These are phyloP conservation scores for Bocquillonia castaneifolia DNA, from an alignment of 441 rosid species.

Conservation along the genomic window DNA sequence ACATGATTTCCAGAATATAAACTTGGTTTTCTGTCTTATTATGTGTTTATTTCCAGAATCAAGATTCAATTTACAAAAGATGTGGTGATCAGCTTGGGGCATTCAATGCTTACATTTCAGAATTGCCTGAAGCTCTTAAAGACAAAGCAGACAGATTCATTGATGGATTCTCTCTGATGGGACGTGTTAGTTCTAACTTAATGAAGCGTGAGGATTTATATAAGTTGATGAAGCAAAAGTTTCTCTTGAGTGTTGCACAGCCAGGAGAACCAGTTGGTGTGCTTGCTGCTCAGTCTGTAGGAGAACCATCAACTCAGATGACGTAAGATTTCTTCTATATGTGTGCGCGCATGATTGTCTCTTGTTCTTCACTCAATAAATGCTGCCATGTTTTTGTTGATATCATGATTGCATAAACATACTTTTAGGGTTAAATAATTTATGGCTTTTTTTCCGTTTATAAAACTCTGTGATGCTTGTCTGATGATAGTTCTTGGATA, in stretches of 20 bases:
- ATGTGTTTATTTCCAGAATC: conserved; percentile 54
- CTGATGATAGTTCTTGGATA: neutral
- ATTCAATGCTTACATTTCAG: conserved; percentile 48
- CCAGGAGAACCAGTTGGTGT: conserved; percentile 99
- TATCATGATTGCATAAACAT: neutral
- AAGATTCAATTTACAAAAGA: conserved; percentile 49
- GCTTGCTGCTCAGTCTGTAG: conserved; percentile 98
- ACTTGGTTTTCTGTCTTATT: conserved; percentile 15
- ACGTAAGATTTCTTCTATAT: conserved; percentile 52
- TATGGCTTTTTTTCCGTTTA: neutral
- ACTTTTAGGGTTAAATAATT: neutral
- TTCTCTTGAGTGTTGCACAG: conserved; percentile 83
- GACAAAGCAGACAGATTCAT: conserved; percentile 64
- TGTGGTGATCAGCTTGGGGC: conserved; percentile 38
- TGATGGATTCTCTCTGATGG: conserved; percentile 39
- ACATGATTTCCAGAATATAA: conserved; percentile 6
- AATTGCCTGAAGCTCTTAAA: conserved; percentile 62
- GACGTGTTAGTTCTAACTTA: conserved; percentile 35
- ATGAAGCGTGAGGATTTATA: conserved; percentile 49
- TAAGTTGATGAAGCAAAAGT: conserved; percentile 65
- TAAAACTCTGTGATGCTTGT: neutral
- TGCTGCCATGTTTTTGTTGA: neutral
- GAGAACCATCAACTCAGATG: conserved; percentile 99
- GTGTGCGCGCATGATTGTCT: neutral
- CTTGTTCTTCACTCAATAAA: conserved; percentile 13